These are phyloP conservation scores for Logfia minima DNA, from an alignment of 129 eudicot species.

Conservation along the genomic window DNA sequence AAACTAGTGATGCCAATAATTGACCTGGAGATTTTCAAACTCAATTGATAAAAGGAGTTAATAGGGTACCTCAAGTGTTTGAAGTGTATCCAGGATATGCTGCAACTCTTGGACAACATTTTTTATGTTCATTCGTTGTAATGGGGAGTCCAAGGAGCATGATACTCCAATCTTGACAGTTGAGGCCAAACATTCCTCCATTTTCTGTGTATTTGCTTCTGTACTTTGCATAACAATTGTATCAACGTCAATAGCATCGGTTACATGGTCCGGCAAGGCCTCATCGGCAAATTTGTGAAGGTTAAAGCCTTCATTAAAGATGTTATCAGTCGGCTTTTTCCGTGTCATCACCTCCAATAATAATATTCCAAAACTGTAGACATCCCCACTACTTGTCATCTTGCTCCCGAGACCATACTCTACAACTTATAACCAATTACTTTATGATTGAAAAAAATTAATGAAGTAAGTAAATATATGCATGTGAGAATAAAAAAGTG, in stretches of 20 bases:
- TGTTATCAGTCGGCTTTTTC: not conserved
- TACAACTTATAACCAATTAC: slow-evolving; percentile 14
- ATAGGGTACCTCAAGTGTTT: not conserved
- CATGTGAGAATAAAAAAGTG: not conserved
- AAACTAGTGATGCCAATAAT: too few species aligned
- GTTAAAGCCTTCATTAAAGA: too few species aligned
- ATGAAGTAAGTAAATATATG: too few species aligned
- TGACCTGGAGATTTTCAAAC: too few species aligned
- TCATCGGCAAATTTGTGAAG: too few species aligned
- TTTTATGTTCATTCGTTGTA: slow-evolving; percentile 28
- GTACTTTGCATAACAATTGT: too few species aligned
- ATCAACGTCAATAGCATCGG: slow-evolving; percentile 25
- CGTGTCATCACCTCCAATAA: not conserved
- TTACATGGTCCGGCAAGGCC: slow-evolving; percentile 20
- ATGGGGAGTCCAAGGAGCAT: slow-evolving; percentile 37
- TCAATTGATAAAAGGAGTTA: too few species aligned
- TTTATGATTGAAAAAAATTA: not conserved
- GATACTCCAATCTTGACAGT: slow-evolving; percentile 31
- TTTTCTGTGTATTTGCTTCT: not conserved
- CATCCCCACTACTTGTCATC: too few species aligned
- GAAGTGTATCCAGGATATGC: too few species aligned
- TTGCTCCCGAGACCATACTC: not conserved
- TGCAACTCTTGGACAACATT: not conserved
- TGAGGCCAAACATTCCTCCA: slow-evolving; percentile 28
- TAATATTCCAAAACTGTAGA: not conserved